Conservation (phyloP, 768 basidiomycete species). For the Cyclocybe cylindracea region DNA sequence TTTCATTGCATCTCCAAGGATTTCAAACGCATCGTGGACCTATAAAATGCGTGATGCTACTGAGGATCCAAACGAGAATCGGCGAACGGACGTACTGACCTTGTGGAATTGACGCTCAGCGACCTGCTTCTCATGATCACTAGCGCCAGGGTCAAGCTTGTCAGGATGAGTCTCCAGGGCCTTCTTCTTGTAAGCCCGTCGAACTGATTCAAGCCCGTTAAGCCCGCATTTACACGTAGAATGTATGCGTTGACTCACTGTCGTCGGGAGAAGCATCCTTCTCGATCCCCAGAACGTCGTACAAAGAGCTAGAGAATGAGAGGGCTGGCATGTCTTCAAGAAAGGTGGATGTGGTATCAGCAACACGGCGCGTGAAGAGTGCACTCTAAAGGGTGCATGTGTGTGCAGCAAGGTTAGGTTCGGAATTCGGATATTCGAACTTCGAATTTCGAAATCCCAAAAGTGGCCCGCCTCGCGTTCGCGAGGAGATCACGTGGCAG, state of each 20-base stretch:
- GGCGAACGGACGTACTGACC: conserved; percentile 35
- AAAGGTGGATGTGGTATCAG: background rate
- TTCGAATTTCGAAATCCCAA: too few relatives aligned
- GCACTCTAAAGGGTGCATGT: background rate
- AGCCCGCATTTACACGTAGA: background rate
- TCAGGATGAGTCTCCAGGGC: conserved; percentile 76
- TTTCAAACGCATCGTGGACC: conserved; percentile 65
- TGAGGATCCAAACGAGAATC: conserved; percentile 12
- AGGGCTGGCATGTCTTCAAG: conserved; percentile 9
- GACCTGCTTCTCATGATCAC: conserved; percentile 48
- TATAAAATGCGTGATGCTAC: conserved; percentile 23
- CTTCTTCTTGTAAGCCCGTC: conserved; percentile 66
- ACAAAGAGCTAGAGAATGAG: conserved; percentile 24
- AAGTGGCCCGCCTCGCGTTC: too few relatives aligned
- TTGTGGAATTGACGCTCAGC: conserved; percentile 63
- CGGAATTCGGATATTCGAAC: background rate
- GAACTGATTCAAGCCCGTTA: conserved; percentile 39
- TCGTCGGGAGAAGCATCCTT: conserved; percentile 51
- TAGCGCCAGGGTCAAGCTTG: conserved; percentile 58
- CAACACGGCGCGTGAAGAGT: too few relatives aligned
- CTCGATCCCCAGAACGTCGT: conserved; percentile 48
- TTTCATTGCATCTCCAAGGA: conserved; percentile 54
- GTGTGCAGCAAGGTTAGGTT: background rate
- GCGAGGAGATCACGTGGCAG: too few relatives aligned
- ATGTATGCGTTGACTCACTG: conserved; percentile 31